Evolutionary conservation across 169 alveolate species (phyloP).

Genomic region (Cryptosporidium bovis): DNA sequence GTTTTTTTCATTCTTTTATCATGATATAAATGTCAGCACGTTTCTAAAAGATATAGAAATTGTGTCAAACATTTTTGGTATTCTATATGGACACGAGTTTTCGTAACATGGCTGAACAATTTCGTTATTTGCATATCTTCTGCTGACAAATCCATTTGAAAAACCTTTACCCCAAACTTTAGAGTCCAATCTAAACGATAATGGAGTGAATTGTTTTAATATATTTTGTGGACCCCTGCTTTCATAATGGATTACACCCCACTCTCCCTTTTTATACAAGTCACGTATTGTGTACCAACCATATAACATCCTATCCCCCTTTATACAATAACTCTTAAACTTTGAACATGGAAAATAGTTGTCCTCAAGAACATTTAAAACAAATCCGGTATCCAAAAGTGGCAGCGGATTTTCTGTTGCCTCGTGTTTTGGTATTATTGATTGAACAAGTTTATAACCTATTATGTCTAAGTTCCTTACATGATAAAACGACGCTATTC

Average conservation of each 20-base stretch:
- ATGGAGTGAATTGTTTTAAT: conserved; percentile 43
- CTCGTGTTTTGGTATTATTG: conserved; percentile 55
- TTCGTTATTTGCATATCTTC: conserved; percentile 54
- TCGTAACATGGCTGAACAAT: conserved; percentile 65
- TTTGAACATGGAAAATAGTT: conserved; percentile 64
- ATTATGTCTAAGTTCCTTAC: conserved; percentile 63
- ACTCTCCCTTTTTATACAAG: conserved; percentile 45
- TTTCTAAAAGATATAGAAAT: conserved; percentile 64
- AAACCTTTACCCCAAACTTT: conserved; percentile 67
- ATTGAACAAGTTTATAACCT: conserved; percentile 68
- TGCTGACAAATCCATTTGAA: conserved; percentile 62
- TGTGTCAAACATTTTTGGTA: conserved; percentile 67
- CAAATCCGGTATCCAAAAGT: conserved; percentile 52
- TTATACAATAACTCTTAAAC: conserved; percentile 21
- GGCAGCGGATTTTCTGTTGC: conserved; percentile 73
- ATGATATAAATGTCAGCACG: conserved; percentile 27
- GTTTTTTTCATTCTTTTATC: not conserved
- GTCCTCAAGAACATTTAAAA: conserved; percentile 35
- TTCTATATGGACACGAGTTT: conserved; percentile 65
- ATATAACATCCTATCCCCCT: conserved; percentile 58
- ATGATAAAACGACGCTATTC: conserved; percentile 64
- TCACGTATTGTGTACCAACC: conserved; percentile 70
- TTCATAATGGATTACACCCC: conserved; percentile 65
- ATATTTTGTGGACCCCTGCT: conserved; percentile 74
- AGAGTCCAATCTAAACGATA: conserved; percentile 43